Percentiles rank a stretch among this genome's conserved stretches.
Conservation (phyloP, 2,329 filamentous ascomycete species). For the Fusarium tuaranense region DNA sequence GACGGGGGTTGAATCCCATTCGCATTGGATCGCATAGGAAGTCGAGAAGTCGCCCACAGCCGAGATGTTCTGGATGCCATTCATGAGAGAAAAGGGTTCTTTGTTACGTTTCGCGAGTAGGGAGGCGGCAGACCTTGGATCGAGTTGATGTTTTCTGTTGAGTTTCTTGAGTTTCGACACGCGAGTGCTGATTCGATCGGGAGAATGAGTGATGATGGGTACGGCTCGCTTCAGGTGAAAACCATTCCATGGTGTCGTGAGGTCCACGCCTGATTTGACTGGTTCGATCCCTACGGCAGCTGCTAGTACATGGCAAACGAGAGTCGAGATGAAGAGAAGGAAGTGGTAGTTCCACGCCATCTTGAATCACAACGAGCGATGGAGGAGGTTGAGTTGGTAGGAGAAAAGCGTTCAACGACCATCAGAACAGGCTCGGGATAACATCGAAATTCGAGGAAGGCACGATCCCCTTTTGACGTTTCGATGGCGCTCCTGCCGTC, state of each 20-base stretch:
- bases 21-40: conserved; percentile 56
- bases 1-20: conserved; percentile 53
- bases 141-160: conserved; percentile 27
- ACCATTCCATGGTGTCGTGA: conserved; percentile 52
- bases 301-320: conserved; percentile 7
- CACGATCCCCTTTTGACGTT: neutral
- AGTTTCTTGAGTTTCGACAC: conserved; percentile 51
- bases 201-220: conserved; percentile 40
- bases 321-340: neutral
- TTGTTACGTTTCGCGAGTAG: conserved; percentile 41
- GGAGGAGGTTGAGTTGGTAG: neutral
- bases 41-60: conserved; percentile 54
- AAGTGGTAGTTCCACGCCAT: neutral
- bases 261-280: conserved; percentile 43
- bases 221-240: conserved; percentile 52
- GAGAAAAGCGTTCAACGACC: neutral
- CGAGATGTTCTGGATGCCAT: conserved; percentile 52
- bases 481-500: neutral
- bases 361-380: neutral
- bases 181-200: conserved; percentile 45
- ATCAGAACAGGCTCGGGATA: neutral
- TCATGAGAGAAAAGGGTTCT: conserved; percentile 21
- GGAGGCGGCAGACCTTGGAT: conserved; percentile 46
- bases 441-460: neutral
- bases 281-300: neutral